These are phyloP conservation scores for Zostera marina DNA, from an alignment of 116 monocot species.

Conservation along the genomic window DNA sequence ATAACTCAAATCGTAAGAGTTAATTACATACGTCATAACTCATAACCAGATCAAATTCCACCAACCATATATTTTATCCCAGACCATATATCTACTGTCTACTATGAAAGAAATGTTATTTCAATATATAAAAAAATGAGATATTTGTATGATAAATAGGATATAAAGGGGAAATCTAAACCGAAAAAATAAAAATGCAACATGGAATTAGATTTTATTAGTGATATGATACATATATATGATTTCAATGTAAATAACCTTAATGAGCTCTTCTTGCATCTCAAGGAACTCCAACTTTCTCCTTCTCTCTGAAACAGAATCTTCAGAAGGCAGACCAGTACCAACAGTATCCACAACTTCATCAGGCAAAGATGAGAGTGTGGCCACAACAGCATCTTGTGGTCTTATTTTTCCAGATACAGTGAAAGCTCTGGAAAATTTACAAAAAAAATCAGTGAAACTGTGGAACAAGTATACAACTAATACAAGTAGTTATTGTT, in stretches of 20 bases:
- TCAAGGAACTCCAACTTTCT: constrained; percentile 97
- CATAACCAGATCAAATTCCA: no score
- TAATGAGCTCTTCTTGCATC: constrained; percentile 99
- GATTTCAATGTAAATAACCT: constrained; percentile 41
- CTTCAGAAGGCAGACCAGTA: constrained; percentile 89
- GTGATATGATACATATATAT: no score
- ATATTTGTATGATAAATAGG: no score
- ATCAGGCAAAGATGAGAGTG: constrained; percentile 91
- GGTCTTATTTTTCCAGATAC: constrained; percentile 90
- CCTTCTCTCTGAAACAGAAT: constrained; percentile 94
- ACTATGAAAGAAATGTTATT: no score
- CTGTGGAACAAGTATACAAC: neutral
- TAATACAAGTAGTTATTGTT: no score
- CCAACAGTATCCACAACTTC: constrained; percentile 99
- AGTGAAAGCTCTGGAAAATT: constrained; percentile 53
- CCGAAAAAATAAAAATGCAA: neutral
- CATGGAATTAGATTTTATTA: neutral
- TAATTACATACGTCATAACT: no score
- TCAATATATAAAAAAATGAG: no score
- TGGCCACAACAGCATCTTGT: constrained; percentile 91
- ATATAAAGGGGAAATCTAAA: no score
- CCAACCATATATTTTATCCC: no score
- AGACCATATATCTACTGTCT: no score
- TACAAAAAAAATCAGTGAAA: neutral
- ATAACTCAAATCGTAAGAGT: no score